Base-by-base conservation (phyloP, 1,284 basidiomycete genomes). In the Melampsora abietis-canadensis region DNA sequence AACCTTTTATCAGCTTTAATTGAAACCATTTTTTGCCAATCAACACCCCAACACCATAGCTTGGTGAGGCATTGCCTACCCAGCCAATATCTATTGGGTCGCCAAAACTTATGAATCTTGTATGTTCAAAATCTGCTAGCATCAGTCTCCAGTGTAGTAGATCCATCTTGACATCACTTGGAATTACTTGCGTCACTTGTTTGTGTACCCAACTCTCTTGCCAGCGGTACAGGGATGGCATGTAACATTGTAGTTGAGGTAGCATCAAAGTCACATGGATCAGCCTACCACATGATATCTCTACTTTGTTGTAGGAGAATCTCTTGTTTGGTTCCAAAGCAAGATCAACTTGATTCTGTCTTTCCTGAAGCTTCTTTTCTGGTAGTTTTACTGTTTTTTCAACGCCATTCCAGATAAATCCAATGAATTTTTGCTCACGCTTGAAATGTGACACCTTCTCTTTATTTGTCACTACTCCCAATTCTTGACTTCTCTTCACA, bases 381-480 rank as follows among this genome's bases (percentile, higher is more conserved):
- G 54, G 66, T 12, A 68, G 15, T 17, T 51, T 0, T 0, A 68
- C 47, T 17, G 66, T 68, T 17, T 44, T 59, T 8, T 57, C 27
- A 1, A 60, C 6, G 4, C 66, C 54, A n/a, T 68, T 68, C 66
- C 66, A 68, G 2, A 60, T 60, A 21, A 68, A 68, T 5, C 66
- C 54, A 1, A 68, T 34, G 21, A 68, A 68, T 34, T 68, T 68
- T 37, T 68, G 51, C 24, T 68, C 34, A 2, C 4, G 34, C 7
- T 59, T n/a, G 21, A 68, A 68, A 57, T 48, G 24, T 5, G 21
- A 34, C 10, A 21, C 34, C 15, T 68, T 68, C 12, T 37, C 15
- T 44, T 19, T 27, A 21, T 60, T 68, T 7, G 66, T 60, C 12
- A 37, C 5, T 3, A 68, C 54, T 0, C 66, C 66, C 30, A 68